A percentile compares a stretch with the other conserved stretches of the same genome.
Evolutionary conservation across 345 rosid genomes (phyloP).

Genomic region (Pseudoturritis turrita): DNA sequence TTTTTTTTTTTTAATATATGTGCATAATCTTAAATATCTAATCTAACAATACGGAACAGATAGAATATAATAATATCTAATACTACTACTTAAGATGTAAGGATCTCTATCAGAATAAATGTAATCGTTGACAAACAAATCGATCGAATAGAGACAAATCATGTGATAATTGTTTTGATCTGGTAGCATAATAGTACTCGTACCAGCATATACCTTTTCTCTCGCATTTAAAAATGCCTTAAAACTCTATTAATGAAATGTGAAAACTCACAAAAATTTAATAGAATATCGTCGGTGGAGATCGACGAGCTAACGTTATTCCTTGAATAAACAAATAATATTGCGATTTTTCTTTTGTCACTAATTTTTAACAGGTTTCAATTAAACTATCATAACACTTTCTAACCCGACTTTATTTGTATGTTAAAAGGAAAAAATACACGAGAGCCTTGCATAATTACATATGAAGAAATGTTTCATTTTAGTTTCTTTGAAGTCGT

Average conservation of each 20-base stretch:
- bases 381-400: neutral
- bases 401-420: neutral
- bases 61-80: neutral
- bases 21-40: no score
- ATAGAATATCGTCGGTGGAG: slow-evolving; percentile 26
- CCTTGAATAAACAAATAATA: neutral
- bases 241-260: neutral
- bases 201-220: slow-evolving; percentile 16
- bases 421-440: neutral
- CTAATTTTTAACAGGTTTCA: neutral
- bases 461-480: neutral
- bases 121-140: neutral
- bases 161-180: slow-evolving; percentile 24
- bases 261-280: neutral
- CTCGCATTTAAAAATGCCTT: neutral
- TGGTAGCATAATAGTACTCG: slow-evolving; percentile 19
- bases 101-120: neutral
- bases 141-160: slow-evolving; percentile 24
- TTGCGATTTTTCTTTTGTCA: neutral
- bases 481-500: neutral
- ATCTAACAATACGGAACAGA: no score
- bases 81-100: neutral
- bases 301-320: slow-evolving; percentile 10
- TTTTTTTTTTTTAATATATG: no score
- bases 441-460: neutral